These are phyloP conservation scores for Populus euphratica DNA, from an alignment of 345 rosid genomes.

Conservation along the genomic window DNA sequence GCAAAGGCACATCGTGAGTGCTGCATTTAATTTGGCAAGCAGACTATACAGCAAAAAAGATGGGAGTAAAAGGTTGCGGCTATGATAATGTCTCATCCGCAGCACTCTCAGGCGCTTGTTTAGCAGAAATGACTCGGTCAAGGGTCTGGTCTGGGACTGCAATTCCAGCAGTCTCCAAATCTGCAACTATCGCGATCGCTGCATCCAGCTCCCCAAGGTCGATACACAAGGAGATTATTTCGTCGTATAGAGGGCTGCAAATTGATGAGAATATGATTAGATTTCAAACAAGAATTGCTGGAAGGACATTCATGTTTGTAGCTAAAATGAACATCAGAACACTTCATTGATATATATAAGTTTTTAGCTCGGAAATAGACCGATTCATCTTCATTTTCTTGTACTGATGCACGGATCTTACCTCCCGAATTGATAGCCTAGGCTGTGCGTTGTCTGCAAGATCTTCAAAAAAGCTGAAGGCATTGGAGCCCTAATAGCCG, in stretches of 20 bases:
- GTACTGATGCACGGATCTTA: constrained; percentile 18
- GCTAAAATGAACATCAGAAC: not conserved
- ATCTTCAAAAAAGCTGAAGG: constrained; percentile 87
- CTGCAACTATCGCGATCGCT: constrained; percentile 84
- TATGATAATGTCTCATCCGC: constrained; percentile 20
- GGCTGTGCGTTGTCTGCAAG: constrained; percentile 70
- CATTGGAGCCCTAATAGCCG: constrained; percentile 79
- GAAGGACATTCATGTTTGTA: not conserved
- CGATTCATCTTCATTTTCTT: not conserved
- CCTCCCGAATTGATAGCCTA: constrained; percentile 84
- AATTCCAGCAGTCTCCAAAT: constrained; percentile 74
- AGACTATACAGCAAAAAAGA: constrained; percentile 1
- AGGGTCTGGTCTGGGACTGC: constrained; percentile 61
- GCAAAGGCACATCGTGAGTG: constrained; percentile 2
- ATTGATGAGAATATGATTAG: constrained; percentile 13
- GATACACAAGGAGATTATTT: constrained; percentile 68
- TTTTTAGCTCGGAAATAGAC: not conserved
- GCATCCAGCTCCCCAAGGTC: constrained; percentile 90
- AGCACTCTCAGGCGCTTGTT: constrained; percentile 42
- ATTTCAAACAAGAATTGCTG: not conserved
- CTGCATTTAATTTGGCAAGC: not conserved
- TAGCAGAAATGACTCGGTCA: constrained; percentile 71
- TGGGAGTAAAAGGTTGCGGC: constrained; percentile 1
- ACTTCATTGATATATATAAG: not conserved
- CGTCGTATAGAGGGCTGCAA: constrained; percentile 80